Evolutionary conservation across 2,329 filamentous ascomycete species (phyloP), one percentile per base, ranked within the genome.

Genomic region (Clonostachys sp.): DNA sequence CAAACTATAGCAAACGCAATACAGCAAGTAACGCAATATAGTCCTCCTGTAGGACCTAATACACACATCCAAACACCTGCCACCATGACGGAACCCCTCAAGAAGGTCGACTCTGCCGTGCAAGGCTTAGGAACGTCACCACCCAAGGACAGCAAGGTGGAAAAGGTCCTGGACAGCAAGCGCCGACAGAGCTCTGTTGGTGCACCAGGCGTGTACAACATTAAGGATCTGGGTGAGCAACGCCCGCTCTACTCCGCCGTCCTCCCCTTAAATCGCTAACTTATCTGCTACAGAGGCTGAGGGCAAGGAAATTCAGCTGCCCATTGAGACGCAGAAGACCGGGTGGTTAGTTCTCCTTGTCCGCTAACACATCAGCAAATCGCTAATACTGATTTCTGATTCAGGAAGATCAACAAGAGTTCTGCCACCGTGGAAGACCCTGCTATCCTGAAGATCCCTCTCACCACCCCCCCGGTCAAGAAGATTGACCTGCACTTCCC

Each of bases 401-500:
- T 46, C 50, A 96, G 91, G 92, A 96, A 94, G 74, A 86, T 97
- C 65, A 97, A 97, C 80, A 88, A 85, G 47, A 92, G 91, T 35
- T 80, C 90, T 40, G 72, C 75, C 51, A 80, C 81, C 38, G 68
- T 96, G 45, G 91, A 96, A 33, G 92, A 96, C 57, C 86, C 87
- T 61, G 84, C 91, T 33, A 81, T 87, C 52, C 83, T 97, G 57
- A 91, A 91, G 74, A 84, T 91, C 67, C 74, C 78, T 51, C 83
- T 97, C 57, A 86, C 88, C 59, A 84, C 73, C 51, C 92, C 92
- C 43, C 84, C 87, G 34, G 82, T 97, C 68, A 95, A 94, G 80
- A 92, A 89, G 75, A 92, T 97, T 70, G 91, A 96, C 70, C 78
- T 97, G 42, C 84, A 91, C 71, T 96, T 95, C 78, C 89, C 89